These are phyloP conservation scores for Colletotrichum sp. DNA, from an alignment of 2,329 filamentous ascomycete species.

Conservation along the genomic window DNA sequence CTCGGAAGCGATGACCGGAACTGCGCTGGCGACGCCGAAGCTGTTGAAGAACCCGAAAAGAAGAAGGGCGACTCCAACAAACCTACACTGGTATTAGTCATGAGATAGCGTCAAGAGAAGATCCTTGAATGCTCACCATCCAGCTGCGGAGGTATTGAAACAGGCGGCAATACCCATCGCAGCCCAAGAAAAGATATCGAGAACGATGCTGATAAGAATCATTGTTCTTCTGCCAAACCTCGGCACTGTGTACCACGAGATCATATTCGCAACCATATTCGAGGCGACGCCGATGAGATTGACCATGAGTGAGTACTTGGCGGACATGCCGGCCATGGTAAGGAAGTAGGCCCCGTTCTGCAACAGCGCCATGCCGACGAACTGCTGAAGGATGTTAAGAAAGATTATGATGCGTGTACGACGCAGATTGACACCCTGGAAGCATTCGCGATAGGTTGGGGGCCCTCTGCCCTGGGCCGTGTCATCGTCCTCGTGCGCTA, in stretches of 20 bases:
- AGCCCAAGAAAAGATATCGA: neutral
- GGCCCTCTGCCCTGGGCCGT: neutral
- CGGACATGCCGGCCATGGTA: constrained; percentile 3
- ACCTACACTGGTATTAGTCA: neutral
- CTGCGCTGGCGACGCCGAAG: neutral
- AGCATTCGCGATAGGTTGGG: neutral
- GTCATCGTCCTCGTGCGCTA: neutral
- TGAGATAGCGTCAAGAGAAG: rapidly evolving
- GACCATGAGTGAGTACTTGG: neutral
- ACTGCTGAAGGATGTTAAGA: neutral
- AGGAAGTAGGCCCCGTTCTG: neutral
- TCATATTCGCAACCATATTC: neutral
- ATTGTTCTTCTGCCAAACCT: neutral
- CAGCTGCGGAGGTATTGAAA: neutral
- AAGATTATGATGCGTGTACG: neutral
- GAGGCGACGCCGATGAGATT: constrained; percentile 2
- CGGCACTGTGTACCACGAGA: constrained; percentile 4
- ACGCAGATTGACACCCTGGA: neutral
- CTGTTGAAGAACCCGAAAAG: constrained; percentile 1
- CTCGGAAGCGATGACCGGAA: neutral
- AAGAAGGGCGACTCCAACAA: neutral
- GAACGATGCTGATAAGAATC: constrained; percentile 1
- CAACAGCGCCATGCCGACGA: neutral
- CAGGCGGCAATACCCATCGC: neutral
- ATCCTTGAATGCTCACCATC: neutral